Percentiles rank a stretch among this genome's conserved stretches.
phyloP scores from a whole-genome alignment of 2,329 filamentous ascomycete genomes.

The Davidsoniella virescens region DNA sequence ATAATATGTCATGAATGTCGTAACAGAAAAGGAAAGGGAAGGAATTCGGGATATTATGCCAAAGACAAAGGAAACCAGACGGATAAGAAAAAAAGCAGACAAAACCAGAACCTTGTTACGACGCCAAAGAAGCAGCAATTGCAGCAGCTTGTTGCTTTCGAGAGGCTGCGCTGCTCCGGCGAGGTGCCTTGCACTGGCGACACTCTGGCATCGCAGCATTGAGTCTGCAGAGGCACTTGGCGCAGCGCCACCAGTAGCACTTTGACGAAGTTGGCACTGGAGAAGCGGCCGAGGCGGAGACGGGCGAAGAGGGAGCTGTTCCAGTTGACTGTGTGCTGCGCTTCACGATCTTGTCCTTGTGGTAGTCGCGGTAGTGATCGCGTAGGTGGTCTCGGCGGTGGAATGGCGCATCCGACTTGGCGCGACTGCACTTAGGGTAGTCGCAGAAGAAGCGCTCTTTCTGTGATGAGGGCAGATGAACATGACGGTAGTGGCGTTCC shows the following conservation, averaged over 20 bases:
- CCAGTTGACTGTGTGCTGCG: constrained; percentile 20
- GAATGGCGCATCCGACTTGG: constrained; percentile 27
- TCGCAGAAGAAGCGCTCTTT: constrained; percentile 34
- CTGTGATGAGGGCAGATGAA: constrained; percentile 26
- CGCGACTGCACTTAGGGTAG: constrained; percentile 32
- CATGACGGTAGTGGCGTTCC: constrained; percentile 34
- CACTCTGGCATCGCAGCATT: constrained; percentile 28
- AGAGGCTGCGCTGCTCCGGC: constrained; percentile 31
- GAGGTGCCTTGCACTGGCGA: constrained; percentile 26
- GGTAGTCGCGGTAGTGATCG: constrained; percentile 38
- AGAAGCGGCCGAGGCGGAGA: constrained; percentile 8
- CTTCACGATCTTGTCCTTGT: constrained; percentile 37
- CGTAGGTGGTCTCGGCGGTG: constrained; percentile 39
- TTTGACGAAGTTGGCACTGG: constrained; percentile 22
- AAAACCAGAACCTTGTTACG: not conserved
- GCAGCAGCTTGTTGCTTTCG: constrained; percentile 4
- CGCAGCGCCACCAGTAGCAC: constrained; percentile 38
- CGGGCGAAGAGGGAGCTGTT: constrained; percentile 11
- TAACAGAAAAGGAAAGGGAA: too few relatives aligned
- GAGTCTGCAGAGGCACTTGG: constrained; percentile 33
- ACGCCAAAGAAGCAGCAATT: not conserved
- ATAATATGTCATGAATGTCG: too few relatives aligned
- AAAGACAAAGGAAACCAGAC: not conserved
- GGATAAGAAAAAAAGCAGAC: not conserved
- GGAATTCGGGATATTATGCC: not conserved